Evolutionary conservation across 2,329 filamentous ascomycete genomes (phyloP), one percentile per base, ranked within the genome.

Genomic region (Septoria linicola): DNA sequence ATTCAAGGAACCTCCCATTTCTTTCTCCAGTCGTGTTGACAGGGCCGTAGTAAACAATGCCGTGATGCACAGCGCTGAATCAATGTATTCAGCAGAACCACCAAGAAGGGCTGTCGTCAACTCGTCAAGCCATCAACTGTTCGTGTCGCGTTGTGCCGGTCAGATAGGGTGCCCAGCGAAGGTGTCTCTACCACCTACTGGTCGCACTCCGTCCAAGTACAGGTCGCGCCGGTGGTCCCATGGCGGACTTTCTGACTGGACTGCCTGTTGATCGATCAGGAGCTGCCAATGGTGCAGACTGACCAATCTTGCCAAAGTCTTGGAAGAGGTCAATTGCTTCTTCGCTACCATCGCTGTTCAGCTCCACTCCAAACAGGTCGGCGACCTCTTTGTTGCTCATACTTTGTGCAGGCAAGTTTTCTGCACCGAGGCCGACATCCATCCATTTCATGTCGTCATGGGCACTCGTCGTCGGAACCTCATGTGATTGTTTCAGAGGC

Each of bases 251-350:
- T 48, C 58, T 62, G 10, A 68, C 64, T 42, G 65, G 65, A 39
- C 64, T 67, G 36, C 65, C 65, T 27, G 55, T 63, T n/a, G 62
- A 59, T 8, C 65, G 60, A 48, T 65, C 59, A 14, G 57, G 50
- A 11, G 57, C 58, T 27, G 59, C 56, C 51, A 56, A 54, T 35
- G 41, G 52, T n/a, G 54, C 49, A 14, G 54, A 43, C 34, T 59
- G 54, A 43, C 86, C 86, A 65, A 90, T 89, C 72, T 84, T 87
- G 66, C 85, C 81, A 62, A 89, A 90, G 8, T 85, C 85, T 64
- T 88, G 83, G 39, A 87, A 78, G 58, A 90, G 84, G 62, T 90
- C 87, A 43, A 89, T 77, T 1, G 79, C 81, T 11, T 79, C 71
- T 51, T 80, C 76, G 2, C 73, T 73, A 34, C 83, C 81, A 53